Evolutionary conservation across 1,284 basidiomycete species (phyloP).

Genomic region (Irpex sp.): DNA sequence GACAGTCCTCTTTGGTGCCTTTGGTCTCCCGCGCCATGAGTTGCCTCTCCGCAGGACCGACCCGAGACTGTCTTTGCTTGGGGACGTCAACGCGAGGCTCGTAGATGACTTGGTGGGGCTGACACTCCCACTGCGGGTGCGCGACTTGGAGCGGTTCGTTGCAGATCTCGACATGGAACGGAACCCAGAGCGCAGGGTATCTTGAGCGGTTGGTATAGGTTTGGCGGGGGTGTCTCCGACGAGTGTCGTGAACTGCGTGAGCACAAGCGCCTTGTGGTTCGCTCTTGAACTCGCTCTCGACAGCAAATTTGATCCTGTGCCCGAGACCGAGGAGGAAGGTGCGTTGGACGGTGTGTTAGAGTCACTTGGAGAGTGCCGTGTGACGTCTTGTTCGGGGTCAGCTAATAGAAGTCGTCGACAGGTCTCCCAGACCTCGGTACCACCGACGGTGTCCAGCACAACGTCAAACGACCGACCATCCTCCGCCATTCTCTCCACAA

Average conservation of each 20-base stretch:
- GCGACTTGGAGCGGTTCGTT: constrained; percentile 25
- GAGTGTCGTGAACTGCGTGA: constrained; percentile 66
- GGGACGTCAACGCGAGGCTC: constrained; percentile 1
- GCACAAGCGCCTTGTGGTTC: constrained; percentile 13
- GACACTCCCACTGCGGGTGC: constrained; percentile 7
- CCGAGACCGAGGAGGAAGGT: background rate
- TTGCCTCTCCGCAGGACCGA: constrained; percentile 2
- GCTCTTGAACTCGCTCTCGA: constrained; percentile 14
- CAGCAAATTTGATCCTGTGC: background rate
- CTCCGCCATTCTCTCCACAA: constrained; percentile 47
- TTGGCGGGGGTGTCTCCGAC: constrained; percentile 62
- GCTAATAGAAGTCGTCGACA: constrained; percentile 51
- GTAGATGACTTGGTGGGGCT: constrained; percentile 6
- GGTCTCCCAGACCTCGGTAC: constrained; percentile 69
- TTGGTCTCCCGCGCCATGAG: constrained; percentile 10
- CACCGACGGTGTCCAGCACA: constrained; percentile 78
- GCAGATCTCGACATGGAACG: constrained; percentile 41
- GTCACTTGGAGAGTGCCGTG: constrained; percentile 16
- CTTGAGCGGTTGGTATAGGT: constrained; percentile 60
- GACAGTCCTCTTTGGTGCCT: constrained; percentile 30
- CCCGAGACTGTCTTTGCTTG: constrained; percentile 14
- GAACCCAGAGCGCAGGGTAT: constrained; percentile 66
- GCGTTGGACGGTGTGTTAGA: constrained; percentile 3
- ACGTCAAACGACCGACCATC: constrained; percentile 67
- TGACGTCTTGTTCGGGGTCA: constrained; percentile 14